Percentiles rank a stretch among this genome's conserved stretches.
Conservation (phyloP, 352 stramenopile genomes). For the Pythium oligandrum region DNA sequence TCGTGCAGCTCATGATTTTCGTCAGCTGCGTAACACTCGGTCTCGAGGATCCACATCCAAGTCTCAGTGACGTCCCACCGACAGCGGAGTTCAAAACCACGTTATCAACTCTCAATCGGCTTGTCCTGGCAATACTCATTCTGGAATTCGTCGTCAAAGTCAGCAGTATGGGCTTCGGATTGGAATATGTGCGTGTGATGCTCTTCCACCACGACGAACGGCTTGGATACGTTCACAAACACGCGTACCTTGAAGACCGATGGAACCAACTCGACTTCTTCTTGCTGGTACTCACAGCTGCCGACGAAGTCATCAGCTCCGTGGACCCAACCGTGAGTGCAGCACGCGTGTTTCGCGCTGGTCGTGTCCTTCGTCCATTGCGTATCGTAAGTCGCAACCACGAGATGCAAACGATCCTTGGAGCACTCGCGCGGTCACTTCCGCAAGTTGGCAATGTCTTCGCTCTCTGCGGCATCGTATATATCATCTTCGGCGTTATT, state of each 20-base stretch:
- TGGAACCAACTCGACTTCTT: slow-evolving; percentile 76
- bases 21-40: slow-evolving; percentile 64
- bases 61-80: slow-evolving; percentile 44
- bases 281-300: slow-evolving; percentile 46
- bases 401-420: slow-evolving; percentile 76
- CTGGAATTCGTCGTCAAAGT: slow-evolving; percentile 66
- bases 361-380: slow-evolving; percentile 56
- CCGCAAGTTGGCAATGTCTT: slow-evolving; percentile 74
- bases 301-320: slow-evolving; percentile 51
- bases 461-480: slow-evolving; percentile 64
- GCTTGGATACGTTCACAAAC: slow-evolving; percentile 52
- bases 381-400: slow-evolving; percentile 72
- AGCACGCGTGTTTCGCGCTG: slow-evolving; percentile 61
- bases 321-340: slow-evolving; percentile 33
- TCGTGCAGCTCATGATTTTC: slow-evolving; percentile 68
- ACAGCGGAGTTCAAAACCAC: slow-evolving; percentile 25
- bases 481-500: slow-evolving; percentile 73
- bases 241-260: slow-evolving; percentile 71
- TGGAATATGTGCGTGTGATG: slow-evolving; percentile 51
- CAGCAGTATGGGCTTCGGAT: slow-evolving; percentile 42
- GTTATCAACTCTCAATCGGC: slow-evolving; percentile 33
- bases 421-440: slow-evolving; percentile 59
- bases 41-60: slow-evolving; percentile 65
- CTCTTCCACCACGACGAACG: slow-evolving; percentile 62
- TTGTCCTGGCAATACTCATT: slow-evolving; percentile 47